Percentiles rank a stretch among this genome's conserved stretches.
phyloP scores from a whole-genome alignment of 75 land plant species.

The Selaginella moellendorffii region DNA sequence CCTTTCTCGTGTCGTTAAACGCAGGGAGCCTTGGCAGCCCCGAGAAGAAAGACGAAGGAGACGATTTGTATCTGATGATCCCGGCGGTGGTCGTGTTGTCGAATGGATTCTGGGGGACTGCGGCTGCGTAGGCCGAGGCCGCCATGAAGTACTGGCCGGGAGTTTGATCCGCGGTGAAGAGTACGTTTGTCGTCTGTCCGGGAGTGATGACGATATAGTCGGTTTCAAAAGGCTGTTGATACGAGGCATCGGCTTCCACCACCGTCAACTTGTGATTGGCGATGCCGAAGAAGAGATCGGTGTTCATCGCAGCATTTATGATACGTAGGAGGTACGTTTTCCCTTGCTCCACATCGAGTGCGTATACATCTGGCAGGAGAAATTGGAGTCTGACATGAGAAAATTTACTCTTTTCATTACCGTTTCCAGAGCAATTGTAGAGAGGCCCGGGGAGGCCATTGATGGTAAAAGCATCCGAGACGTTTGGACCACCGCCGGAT shows the following conservation, averaged over 20 bases:
- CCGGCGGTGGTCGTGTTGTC: constrained; percentile 49
- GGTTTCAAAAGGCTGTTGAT: constrained; percentile 46
- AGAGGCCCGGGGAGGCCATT: constrained; percentile 25
- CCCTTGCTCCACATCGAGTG: constrained; percentile 24
- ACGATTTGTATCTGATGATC: constrained; percentile 33
- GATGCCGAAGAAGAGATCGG: constrained; percentile 40
- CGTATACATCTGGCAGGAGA: constrained; percentile 25
- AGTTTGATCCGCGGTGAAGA: constrained; percentile 23
- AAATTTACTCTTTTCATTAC: constrained; percentile 16
- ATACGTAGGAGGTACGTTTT: constrained; percentile 45
- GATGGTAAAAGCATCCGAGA: constrained; percentile 34
- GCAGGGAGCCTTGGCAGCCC: constrained; percentile 31
- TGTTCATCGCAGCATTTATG: constrained; percentile 47
- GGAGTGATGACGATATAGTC: constrained; percentile 37
- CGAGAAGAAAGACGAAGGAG: neutral
- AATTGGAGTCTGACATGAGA: too few relatives aligned
- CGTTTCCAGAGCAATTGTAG: constrained; percentile 17
- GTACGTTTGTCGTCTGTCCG: constrained; percentile 55
- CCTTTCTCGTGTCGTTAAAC: too few relatives aligned
- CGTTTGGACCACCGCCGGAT: constrained; percentile 22
- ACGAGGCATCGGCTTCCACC: constrained; percentile 57
- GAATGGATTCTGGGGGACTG: constrained; percentile 32
- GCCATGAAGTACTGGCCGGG: constrained; percentile 57
- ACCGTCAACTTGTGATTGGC: constrained; percentile 52
- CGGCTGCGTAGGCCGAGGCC: constrained; percentile 24